A percentile compares a stretch with the other conserved stretches of the same genome.
Conservation (phyloP, 2,329 filamentous ascomycete genomes). For the Talaromyces amestolkiae region DNA sequence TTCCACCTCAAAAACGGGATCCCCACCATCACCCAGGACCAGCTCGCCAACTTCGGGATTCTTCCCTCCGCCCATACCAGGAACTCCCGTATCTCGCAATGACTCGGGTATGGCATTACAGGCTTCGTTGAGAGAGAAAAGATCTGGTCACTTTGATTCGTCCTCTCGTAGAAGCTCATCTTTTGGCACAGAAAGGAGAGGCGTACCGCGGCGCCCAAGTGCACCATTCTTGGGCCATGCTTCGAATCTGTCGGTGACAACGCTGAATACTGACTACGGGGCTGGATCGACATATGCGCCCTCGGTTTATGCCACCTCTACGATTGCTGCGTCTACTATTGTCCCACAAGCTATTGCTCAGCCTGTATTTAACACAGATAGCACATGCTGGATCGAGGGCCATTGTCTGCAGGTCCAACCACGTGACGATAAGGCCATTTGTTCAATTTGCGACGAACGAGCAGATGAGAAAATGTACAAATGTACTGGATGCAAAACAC, state of each 20-base stretch:
- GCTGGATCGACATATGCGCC: constrained; percentile 47
- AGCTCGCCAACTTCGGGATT: constrained; percentile 73
- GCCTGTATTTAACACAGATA: constrained; percentile 42
- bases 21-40: constrained; percentile 56
- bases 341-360: constrained; percentile 45
- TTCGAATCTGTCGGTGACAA: constrained; percentile 45
- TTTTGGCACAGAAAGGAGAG: constrained; percentile 72
- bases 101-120: constrained; percentile 89
- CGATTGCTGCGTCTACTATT: constrained; percentile 51
- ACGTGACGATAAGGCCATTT: constrained; percentile 44
- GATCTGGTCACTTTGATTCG: constrained; percentile 87
- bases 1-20: constrained; percentile 51
- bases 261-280: constrained; percentile 41
- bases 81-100: constrained; percentile 78
- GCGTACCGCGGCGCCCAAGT: constrained; percentile 58
- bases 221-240: constrained; percentile 69
- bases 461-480: constrained; percentile 58
- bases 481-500: constrained; percentile 49
- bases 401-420: constrained; percentile 48
- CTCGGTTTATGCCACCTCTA: constrained; percentile 51
- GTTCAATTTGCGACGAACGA: constrained; percentile 53
- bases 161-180: constrained; percentile 86
- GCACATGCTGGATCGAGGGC: constrained; percentile 48
- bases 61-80: constrained; percentile 74
- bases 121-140: constrained; percentile 84